Evolutionary conservation across 1,139 yeast species (phyloP).

Genomic region (Chernovozyma sophiae-reginae): DNA sequence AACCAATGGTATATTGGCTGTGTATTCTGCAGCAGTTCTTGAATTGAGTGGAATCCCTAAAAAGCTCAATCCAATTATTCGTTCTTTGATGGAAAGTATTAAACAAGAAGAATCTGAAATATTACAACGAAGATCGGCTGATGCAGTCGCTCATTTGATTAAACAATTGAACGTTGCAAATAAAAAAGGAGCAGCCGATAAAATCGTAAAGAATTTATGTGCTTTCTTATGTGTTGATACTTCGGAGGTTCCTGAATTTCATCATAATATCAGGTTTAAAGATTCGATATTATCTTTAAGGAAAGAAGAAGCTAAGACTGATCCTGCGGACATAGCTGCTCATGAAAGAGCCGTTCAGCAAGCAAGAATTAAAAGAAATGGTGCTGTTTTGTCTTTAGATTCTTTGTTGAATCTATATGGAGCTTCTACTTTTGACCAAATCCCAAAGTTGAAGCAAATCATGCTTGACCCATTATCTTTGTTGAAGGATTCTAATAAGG

Average conservation of each 20-base stretch:
- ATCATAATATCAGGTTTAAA: conserved; percentile 55
- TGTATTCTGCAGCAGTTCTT: conserved; percentile 71
- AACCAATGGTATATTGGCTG: conserved; percentile 62
- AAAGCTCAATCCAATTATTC: conserved; percentile 83
- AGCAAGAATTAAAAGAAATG: conserved; percentile 78
- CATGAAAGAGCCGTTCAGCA: conserved; percentile 64
- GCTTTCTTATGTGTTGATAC: conserved; percentile 95
- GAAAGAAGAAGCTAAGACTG: conserved; percentile 73
- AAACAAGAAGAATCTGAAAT: conserved; percentile 67
- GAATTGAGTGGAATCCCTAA: conserved; percentile 66
- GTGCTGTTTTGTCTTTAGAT: conserved; percentile 73
- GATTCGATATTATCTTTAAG: conserved; percentile 68
- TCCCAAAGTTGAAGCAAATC: conserved; percentile 65
- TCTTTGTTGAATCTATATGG: conserved; percentile 50
- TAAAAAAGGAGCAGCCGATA: conserved; percentile 76
- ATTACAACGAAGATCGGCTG: conserved; percentile 70
- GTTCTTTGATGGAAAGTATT: conserved; percentile 89
- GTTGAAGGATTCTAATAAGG: conserved; percentile 23
- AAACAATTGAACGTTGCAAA: conserved; percentile 48
- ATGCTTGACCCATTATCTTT: conserved; percentile 63
- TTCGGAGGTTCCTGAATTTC: conserved; percentile 91
- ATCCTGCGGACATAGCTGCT: conserved; percentile 60
- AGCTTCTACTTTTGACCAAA: conserved; percentile 48
- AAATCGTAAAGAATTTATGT: conserved; percentile 83
- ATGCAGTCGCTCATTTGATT: conserved; percentile 63